Evolutionary conservation across 2,329 filamentous ascomycete genomes (phyloP), one percentile per base, ranked within the genome.

Genomic region (Dactylellina haptotyla): DNA sequence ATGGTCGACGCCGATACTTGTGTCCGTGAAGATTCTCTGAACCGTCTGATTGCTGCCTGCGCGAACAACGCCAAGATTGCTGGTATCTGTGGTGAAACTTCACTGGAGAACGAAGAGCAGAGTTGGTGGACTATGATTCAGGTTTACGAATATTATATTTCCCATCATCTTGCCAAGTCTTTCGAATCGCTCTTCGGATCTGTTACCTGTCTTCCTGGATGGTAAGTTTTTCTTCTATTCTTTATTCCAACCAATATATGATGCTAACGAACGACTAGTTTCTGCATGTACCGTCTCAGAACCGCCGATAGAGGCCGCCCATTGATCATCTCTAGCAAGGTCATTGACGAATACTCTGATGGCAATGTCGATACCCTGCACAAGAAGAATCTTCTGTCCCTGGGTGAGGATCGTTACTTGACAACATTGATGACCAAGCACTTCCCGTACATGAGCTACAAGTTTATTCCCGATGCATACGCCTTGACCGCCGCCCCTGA

Each of bases 121-220:
- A 93, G 89, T 78, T 98, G 93, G 93, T 97, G 92, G 92, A 99
- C 95, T 10, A 99, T 99, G 95, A 99, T 99, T 79, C 95, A 99
- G 81, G 95, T 99, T 76, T 99, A 99, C 83, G 95, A 99, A 81
- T 99, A 99, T 84, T 99, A 93, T 81, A 99, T 99, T 80, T 98
- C 95, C 28, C 95, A 99, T 85, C 91, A 99, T 82, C 84, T 99
- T 80, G 86, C 95, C 61, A 99, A 99, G 84, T 92, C 95, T 75
- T 99, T 99, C 80, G 95, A 99, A 81, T 97, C 93, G 73, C 87
- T 99, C 73, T 99, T 99, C 79, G 95, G 93, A 80, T 96, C 92
- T 81, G 95, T 99, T 74, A 99, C 95, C 71, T 99, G 95, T 89
- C 89, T 99, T 84, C 95, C 95, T 76, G 95, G 95, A 87, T 99